Conservation (phyloP, 2,329 filamentous ascomycete species). For the Penicillium sp. region DNA sequence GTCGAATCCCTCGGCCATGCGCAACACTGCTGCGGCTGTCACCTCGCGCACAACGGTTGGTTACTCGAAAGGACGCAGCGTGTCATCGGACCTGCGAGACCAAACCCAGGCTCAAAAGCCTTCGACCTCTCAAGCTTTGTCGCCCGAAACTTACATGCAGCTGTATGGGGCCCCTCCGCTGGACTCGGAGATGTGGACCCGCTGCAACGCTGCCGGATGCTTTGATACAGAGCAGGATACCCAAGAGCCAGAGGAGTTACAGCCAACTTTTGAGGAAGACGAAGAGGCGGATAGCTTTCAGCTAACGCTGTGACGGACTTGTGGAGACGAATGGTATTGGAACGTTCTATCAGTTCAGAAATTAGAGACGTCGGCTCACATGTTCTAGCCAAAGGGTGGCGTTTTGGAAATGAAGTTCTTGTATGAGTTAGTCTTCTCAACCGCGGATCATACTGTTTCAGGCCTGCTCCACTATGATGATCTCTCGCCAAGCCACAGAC, state of each 20-base stretch:
- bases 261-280: slow-evolving; percentile 40
- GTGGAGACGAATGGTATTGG: not conserved
- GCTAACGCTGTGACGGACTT: slow-evolving; percentile 35
- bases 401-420: slow-evolving; percentile 21
- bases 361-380: slow-evolving; percentile 7
- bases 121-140: slow-evolving; percentile 31
- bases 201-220: slow-evolving; percentile 41
- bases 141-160: slow-evolving; percentile 46
- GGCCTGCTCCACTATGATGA: slow-evolving; percentile 24
- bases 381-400: slow-evolving; percentile 12
- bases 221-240: slow-evolving; percentile 33
- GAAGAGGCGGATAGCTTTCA: slow-evolving; percentile 44
- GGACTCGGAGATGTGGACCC: slow-evolving; percentile 47
- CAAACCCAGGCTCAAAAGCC: slow-evolving; percentile 25
- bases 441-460: slow-evolving; percentile 31
- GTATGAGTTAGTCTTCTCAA: slow-evolving; percentile 4
- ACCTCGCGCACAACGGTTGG: slow-evolving; percentile 81
- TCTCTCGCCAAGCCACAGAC: slow-evolving; percentile 17
- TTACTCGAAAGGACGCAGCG: slow-evolving; percentile 72
- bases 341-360: slow-evolving; percentile 14
- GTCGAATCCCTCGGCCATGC: slow-evolving; percentile 55
- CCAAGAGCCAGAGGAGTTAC: slow-evolving; percentile 28
- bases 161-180: slow-evolving; percentile 45
- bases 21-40: slow-evolving; percentile 63
- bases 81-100: slow-evolving; percentile 34